Conservation (phyloP, 2,329 filamentous ascomycete genomes). For the Keithomyces neogunnii region DNA sequence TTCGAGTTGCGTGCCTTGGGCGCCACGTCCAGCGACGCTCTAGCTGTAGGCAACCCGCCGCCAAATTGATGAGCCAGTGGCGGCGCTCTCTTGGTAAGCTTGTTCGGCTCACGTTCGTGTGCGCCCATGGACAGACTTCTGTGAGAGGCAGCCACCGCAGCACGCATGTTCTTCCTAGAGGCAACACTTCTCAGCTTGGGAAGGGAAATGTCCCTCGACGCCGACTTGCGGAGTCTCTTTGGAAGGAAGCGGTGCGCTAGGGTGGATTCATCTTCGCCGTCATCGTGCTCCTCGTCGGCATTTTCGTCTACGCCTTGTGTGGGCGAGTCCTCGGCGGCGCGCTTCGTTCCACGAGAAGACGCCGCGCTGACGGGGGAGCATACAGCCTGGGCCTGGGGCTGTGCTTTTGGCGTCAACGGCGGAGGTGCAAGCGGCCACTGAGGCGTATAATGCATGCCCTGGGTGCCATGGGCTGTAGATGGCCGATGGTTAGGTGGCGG, state of each 20-base stretch:
- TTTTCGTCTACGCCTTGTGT: slow-evolving; percentile 9
- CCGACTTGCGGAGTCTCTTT: slow-evolving; percentile 43
- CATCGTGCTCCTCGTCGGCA: slow-evolving; percentile 7
- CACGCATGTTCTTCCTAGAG: slow-evolving; percentile 11
- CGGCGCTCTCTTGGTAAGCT: slow-evolving; percentile 17
- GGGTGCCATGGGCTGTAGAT: slow-evolving; percentile 11
- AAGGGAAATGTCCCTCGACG: slow-evolving; percentile 33
- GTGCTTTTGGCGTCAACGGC: slow-evolving; percentile 9
- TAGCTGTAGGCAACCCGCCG: neutral
- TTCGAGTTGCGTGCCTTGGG: neutral
- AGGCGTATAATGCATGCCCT: slow-evolving; percentile 12
- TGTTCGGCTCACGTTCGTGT: slow-evolving; percentile 11
- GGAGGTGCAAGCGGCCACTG: slow-evolving; percentile 19
- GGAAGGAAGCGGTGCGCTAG: slow-evolving; percentile 16
- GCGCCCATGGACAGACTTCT: neutral
- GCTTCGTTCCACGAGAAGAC: slow-evolving; percentile 42
- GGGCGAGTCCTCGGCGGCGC: slow-evolving; percentile 27
- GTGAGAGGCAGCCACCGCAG: slow-evolving; percentile 1
- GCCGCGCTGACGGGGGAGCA: slow-evolving; percentile 23
- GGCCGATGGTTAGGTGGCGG: slow-evolving; percentile 11
- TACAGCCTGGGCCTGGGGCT: slow-evolving; percentile 12
- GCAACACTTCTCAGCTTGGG: slow-evolving; percentile 22
- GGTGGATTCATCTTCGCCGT: slow-evolving; percentile 10
- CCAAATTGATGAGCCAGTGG: neutral
- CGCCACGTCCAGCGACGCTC: neutral